Evolutionary conservation across 1,139 yeast species (phyloP), one percentile per base, ranked within the genome.

Genomic region (Taphrina betulina): DNA sequence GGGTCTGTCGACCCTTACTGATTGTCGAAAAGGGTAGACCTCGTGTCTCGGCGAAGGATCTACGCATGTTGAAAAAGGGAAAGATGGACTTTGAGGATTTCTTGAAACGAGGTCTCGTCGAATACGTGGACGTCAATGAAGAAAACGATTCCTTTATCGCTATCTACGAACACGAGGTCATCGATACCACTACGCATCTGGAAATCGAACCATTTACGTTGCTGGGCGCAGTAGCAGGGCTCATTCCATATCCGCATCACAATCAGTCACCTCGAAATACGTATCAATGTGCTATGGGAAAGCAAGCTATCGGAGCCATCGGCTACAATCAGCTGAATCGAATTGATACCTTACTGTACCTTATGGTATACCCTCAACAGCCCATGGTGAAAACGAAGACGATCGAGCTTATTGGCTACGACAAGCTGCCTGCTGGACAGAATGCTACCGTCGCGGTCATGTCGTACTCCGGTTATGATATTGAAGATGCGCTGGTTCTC

Each of bases 231-330:
- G 97, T 92, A 60, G 99, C 99, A 0, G 98, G 98, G 42, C 78
- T 92, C 64, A 92, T 92, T 78, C 99, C 99, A n/a, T 92, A 92
- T 67, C 99, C 99, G 31, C 98, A 92, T 70, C 99, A 92, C 71
- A 92, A 92, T 71, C 98, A 92, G 75, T 89, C 96, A 3, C 98
- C 98, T 50, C 84, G 98, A 79, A 92, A 92, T 70, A 92, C 98
- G 0, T 92, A 92, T 74, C 98, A 92, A 75, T 92, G 96, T 79
- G 98, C 98, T 69, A 92, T 92, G 98, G 98, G 98, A 81, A 92
- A 92, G 75, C 99, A 92, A 74, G 98, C 98, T 20, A 92, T 92
- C 71, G 99, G 99, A 63, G 97, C 97, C 5, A 94, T 94, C 72
- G 96, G 95, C 24, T 92, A 92, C 71, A 92, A 92, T 71, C 98